A percentile compares a stretch with the other conserved stretches of the same genome.
Conservation (phyloP, 225 moss, liverwort and hornwort genomes). For the Physcomitrium patens region DNA sequence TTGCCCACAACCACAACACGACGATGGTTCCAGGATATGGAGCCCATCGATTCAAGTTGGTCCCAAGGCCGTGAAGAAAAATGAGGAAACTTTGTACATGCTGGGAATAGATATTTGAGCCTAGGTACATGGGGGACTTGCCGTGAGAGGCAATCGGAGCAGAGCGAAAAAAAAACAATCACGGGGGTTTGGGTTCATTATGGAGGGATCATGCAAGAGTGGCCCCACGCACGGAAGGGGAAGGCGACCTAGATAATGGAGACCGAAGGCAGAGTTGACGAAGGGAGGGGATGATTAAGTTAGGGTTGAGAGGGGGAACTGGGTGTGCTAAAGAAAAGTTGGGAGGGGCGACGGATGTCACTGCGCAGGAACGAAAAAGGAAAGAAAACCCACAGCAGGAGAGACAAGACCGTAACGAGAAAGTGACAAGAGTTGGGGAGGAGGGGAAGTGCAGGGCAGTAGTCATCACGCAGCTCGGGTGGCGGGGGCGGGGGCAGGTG, state of each 20-base stretch:
- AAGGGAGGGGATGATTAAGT: constrained; percentile 45
- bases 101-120: neutral
- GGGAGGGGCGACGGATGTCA: neutral
- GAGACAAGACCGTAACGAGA: neutral
- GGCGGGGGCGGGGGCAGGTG: too few species aligned
- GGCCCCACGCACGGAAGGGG: constrained; percentile 45
- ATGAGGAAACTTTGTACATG: constrained; percentile 20
- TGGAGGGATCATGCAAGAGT: constrained; percentile 18
- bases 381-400: neutral
- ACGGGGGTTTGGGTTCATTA: constrained; percentile 12
- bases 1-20: neutral
- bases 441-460: neutral
- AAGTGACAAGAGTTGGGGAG: neutral
- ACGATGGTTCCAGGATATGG: neutral
- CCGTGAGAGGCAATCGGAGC: neutral
- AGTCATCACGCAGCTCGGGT: neutral
- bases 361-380: constrained; percentile 20
- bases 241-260: constrained; percentile 11
- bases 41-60: neutral
- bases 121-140: constrained; percentile 10
- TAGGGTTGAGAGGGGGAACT: constrained; percentile 44
- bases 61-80: neutral
- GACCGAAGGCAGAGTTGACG: constrained; percentile 33
- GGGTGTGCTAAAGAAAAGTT: constrained; percentile 28
- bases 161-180: too few species aligned